Evolutionary conservation across 108 stramenopile genomes (phyloP).

Genomic region (Poteriospumella lacustris): DNA sequence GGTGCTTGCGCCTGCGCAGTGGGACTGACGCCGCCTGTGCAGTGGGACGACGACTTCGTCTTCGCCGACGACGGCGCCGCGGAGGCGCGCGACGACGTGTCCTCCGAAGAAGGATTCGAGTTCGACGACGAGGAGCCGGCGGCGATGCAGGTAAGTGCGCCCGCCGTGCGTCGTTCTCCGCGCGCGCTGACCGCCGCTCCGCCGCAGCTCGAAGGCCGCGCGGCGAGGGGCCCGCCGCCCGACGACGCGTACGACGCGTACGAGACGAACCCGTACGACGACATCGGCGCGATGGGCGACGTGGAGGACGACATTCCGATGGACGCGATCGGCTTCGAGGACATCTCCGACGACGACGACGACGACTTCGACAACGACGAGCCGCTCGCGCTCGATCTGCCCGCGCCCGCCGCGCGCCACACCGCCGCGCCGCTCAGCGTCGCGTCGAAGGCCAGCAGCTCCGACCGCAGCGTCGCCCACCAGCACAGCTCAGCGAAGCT

Average conservation of each 20-base stretch:
- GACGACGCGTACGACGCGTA: neutral
- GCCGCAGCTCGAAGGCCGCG: neutral
- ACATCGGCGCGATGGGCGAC: neutral
- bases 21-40: too few species aligned
- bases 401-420: too few species aligned
- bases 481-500: neutral
- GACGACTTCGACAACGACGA: neutral
- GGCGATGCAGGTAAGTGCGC: neutral
- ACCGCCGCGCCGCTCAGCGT: neutral
- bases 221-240: neutral
- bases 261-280: neutral
- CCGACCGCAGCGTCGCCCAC: neutral
- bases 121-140: neutral
- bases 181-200: neutral
- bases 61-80: neutral
- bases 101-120: neutral
- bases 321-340: neutral
- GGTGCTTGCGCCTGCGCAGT: too few species aligned
- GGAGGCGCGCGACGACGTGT: neutral
- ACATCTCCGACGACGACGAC: neutral
- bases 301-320: neutral
- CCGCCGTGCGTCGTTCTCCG: neutral
- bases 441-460: neutral
- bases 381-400: neutral
- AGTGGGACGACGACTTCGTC: neutral